Base-by-base conservation (phyloP, 192 early-diverging fungal species). In the Backusella macrospora region DNA sequence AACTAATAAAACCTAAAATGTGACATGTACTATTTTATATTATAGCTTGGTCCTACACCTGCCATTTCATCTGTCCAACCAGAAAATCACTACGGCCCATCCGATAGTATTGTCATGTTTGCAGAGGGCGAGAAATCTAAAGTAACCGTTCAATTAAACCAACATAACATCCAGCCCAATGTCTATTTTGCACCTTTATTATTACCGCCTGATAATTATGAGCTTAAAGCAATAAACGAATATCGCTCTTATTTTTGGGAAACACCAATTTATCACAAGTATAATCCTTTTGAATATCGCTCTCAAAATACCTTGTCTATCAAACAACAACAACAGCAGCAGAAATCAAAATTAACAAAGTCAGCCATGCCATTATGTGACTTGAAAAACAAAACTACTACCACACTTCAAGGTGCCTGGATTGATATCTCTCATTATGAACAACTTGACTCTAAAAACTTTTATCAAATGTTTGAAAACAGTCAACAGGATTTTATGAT, bases 221-320 rank as follows among this genome's bases (percentile, higher is more conserved):
- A 37, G 34, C 69, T 80, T 0, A 52, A 73, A 13, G 71, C 65
- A 14, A 63, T 55, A 9, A 62, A 68, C 18, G 78, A 80, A 34
- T 63, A 75, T 64, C 48, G 78, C 21, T 80, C 73, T 18, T 75
- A 80, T 47, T 80, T 75, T 44, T 80, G 74, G 73, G 65, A 76
- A 45, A 16, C 49, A 16, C 78, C 78, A 29, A 65, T 72, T 16
- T 46, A 68, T 6, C 78, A 76, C 43, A 46, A 55, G 6, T 80
- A 80, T 38, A 44, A 59, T 16, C 78, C 78, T 7, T 47, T 52
- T 16, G 37, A 64, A 29, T 72, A 75, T 66, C 52, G 18, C 26
- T 79, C 73, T 3, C 1, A 23, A 5, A 74, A 79, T 62, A 62
- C 37, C 8, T 39, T 72, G 18, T 59, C 66, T 26, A 65, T 79